Conservation (phyloP, 306 rosid species). For the Malus sieversii region DNA sequence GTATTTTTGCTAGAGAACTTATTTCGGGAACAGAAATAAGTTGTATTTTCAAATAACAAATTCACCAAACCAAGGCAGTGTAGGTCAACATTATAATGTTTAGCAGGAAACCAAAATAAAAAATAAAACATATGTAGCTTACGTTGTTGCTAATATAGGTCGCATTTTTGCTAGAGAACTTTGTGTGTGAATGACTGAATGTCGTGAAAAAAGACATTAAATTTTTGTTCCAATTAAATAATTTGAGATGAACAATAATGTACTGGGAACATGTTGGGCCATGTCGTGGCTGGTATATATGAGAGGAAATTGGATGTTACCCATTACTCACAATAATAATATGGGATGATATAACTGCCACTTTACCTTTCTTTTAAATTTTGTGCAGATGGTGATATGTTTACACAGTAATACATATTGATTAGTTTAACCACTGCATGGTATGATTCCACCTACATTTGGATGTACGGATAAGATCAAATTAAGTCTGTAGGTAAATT, state of each 20-base stretch:
- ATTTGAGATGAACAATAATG: neutral
- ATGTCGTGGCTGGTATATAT: neutral
- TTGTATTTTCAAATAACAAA: neutral
- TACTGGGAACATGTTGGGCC: neutral
- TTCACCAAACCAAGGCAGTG: neutral
- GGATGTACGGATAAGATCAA: neutral
- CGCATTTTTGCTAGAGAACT: neutral
- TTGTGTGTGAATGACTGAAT: neutral
- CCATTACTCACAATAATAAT: neutral
- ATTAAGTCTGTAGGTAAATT: neutral
- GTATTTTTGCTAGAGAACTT: neutral
- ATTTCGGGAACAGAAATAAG: neutral
- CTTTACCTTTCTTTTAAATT: neutral
- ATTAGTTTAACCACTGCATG: neutral
- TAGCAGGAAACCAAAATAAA: neutral
- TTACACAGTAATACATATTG: neutral
- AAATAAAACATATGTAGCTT: neutral
- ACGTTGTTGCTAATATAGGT: neutral
- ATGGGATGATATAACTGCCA: neutral
- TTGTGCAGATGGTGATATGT: neutral
- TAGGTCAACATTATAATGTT: neutral
- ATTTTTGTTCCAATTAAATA: too few relatives aligned
- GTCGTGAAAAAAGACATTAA: neutral
- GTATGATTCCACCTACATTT: neutral
- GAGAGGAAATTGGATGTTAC: neutral